phyloP scores from a whole-genome alignment of 441 rosid genomes.

The Macaranga tanarius region DNA sequence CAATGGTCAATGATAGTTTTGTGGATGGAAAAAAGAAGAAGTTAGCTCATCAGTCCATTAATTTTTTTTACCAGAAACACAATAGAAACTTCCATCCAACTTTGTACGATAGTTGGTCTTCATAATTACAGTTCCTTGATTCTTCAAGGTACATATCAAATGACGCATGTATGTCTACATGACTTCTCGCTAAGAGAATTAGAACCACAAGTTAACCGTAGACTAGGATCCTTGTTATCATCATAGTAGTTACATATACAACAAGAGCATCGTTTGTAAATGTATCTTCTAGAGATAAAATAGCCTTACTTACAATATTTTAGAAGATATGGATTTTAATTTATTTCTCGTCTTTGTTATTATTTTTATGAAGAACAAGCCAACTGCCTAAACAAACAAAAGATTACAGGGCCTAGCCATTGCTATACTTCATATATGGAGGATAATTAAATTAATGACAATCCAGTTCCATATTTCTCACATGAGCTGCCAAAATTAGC shows the following conservation, averaged over 20 bases:
- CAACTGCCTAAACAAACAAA: too few species aligned
- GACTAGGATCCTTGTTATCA: constrained; percentile 93
- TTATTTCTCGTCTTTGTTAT: constrained; percentile 11
- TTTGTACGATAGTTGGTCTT: constrained; percentile 39
- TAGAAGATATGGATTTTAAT: constrained; percentile 46
- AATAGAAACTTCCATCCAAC: constrained; percentile 72
- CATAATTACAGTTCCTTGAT: constrained; percentile 60
- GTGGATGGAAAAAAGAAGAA: neutral
- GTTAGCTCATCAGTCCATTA: constrained; percentile 76
- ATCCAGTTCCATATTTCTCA: too few species aligned
- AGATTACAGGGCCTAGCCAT: too few species aligned
- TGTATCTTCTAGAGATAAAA: constrained; percentile 45
- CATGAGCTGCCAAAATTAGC: too few species aligned
- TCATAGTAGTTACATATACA: constrained; percentile 77
- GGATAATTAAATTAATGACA: too few species aligned
- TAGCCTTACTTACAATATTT: constrained; percentile 82
- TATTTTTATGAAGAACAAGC: too few species aligned
- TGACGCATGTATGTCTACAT: constrained; percentile 82
- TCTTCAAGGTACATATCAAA: constrained; percentile 75
- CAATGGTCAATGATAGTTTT: neutral
- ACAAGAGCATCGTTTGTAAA: constrained; percentile 93
- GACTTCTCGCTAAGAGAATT: constrained; percentile 48
- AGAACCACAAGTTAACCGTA: constrained; percentile 78
- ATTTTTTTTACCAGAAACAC: constrained; percentile 63
- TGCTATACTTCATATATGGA: too few species aligned